Percentiles rank a stretch among this genome's conserved stretches.
These are phyloP conservation scores for Kwoniella botswanensis DNA, from an alignment of 768 basidiomycete genomes.

Conservation along the genomic window DNA sequence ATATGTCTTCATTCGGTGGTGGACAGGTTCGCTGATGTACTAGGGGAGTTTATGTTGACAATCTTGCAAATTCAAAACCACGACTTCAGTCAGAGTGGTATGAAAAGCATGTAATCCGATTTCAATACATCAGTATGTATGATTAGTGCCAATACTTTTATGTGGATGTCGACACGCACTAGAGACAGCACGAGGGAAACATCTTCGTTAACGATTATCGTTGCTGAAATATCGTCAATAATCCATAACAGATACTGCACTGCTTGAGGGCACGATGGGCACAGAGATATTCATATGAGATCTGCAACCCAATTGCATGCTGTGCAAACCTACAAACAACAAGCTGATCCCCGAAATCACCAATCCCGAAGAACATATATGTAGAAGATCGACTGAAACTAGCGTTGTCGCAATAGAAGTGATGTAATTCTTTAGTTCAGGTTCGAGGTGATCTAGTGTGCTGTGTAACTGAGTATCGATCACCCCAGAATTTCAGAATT, in stretches of 20 bases:
- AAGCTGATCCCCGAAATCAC: too few relatives aligned
- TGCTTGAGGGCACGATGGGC: too few relatives aligned
- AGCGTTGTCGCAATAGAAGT: too few relatives aligned
- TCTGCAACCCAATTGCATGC: too few relatives aligned
- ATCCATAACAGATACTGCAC: too few relatives aligned
- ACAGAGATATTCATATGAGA: too few relatives aligned
- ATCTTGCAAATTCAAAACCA: conserved; percentile 12
- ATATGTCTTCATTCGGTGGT: not conserved
- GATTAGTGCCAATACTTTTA: not conserved
- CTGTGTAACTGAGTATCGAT: not conserved
- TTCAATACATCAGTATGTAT: not conserved
- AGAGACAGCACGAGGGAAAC: not conserved
- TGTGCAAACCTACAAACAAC: too few relatives aligned
- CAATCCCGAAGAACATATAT: too few relatives aligned
- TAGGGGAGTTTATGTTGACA: conserved; percentile 12
- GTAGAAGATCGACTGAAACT: too few relatives aligned
- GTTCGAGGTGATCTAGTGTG: not conserved
- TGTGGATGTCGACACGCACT: not conserved
- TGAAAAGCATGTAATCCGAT: conserved; percentile 3
- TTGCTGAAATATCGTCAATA: too few relatives aligned
- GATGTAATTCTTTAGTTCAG: not conserved
- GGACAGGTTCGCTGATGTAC: conserved; percentile 13
- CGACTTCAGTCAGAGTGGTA: not conserved
- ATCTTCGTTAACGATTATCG: not conserved
- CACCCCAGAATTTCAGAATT: not conserved